Conservation (phyloP, 805 yeast genomes). For the Candida maltosa region DNA sequence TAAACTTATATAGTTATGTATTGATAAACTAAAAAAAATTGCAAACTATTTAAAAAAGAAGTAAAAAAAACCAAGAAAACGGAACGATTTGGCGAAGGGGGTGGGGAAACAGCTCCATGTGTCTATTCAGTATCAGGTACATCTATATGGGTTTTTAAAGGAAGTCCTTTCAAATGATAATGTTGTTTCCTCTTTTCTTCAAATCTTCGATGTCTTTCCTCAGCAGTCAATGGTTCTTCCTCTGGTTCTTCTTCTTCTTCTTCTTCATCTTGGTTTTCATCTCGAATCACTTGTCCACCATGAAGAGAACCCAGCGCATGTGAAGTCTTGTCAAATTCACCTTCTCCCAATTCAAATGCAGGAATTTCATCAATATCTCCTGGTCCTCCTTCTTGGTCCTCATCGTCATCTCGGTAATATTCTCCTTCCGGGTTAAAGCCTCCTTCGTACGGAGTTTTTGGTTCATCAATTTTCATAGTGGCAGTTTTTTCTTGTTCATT, state of each 20-base stretch:
- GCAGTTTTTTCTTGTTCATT: constrained; percentile 72
- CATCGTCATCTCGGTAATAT: constrained; percentile 70
- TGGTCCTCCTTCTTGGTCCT: constrained; percentile 45
- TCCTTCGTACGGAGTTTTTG: constrained; percentile 93
- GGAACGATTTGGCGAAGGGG: too few relatives aligned
- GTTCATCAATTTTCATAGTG: constrained; percentile 86
- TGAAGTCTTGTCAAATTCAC: constrained; percentile 38
- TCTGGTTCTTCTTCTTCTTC: constrained; percentile 38
- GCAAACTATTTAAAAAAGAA: too few relatives aligned
- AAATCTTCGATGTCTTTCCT: constrained; percentile 62
- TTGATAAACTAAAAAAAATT: neutral
- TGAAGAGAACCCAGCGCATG: constrained; percentile 27
- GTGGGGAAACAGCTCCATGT: too few relatives aligned
- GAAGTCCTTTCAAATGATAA: constrained; percentile 58
- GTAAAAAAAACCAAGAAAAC: too few relatives aligned
- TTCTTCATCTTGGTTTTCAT: constrained; percentile 16
- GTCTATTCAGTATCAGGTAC: constrained; percentile 25
- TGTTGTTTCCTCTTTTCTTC: constrained; percentile 80
- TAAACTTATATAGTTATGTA: constrained; percentile 1
- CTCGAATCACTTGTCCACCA: constrained; percentile 39
- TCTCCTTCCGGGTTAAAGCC: constrained; percentile 82
- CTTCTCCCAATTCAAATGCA: constrained; percentile 55
- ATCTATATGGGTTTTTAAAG: constrained; percentile 34
- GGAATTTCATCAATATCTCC: constrained; percentile 42
- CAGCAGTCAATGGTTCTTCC: constrained; percentile 42